Evolutionary conservation across 2,329 filamentous ascomycete species (phyloP), one percentile per base, ranked within the genome.

Genomic region (Aspergillus ochraceus): DNA sequence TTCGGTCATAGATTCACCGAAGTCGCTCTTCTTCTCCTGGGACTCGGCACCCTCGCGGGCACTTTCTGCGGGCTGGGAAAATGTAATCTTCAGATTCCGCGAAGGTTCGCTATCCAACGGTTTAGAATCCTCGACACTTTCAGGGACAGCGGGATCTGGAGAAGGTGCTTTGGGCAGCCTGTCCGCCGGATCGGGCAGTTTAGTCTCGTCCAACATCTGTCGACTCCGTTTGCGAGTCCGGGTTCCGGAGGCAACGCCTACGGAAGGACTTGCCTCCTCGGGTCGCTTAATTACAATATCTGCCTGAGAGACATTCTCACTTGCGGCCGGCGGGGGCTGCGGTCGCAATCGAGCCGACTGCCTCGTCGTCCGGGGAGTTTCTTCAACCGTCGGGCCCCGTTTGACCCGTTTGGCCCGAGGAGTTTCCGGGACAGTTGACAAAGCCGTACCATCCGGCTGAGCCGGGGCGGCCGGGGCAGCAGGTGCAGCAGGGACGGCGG

Each of bases 341-440:
- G 67, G 64, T 59, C 69, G 73, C 14, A 74, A 60, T 58, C 74
- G 70, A 32, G 73, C 68, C 14, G 75, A 77, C 60, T 72, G 70
- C 49, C 75, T 70, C 20, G 73, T 74, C 26, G 73, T 70, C 47
- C 70, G 64, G 14, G 70, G 72, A 4, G 70, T 71, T 60, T 76
- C 74, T 49, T 72, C 68, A 19, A 67, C 68, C 32, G 68, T 56
- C 55, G 68, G 54, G 9, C 63, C 63, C 17, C 73, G 68, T 61
- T 71, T 72, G n/a, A 70, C 65, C 51, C 74, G 74, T 49, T 72
- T 74, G 26, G 62, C 50, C 49, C 69, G 71, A 29, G 74, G 74
- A 9, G 72, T 73, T 57, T 73, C 70, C 42, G 69, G 68, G 20
- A 59, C 52, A 45, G 39, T 54, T 11, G 60, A 59, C 14, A 64